Evolutionary conservation across 2,329 filamentous ascomycete genomes (phyloP).

Genomic region (Meredithiella fracta): DNA sequence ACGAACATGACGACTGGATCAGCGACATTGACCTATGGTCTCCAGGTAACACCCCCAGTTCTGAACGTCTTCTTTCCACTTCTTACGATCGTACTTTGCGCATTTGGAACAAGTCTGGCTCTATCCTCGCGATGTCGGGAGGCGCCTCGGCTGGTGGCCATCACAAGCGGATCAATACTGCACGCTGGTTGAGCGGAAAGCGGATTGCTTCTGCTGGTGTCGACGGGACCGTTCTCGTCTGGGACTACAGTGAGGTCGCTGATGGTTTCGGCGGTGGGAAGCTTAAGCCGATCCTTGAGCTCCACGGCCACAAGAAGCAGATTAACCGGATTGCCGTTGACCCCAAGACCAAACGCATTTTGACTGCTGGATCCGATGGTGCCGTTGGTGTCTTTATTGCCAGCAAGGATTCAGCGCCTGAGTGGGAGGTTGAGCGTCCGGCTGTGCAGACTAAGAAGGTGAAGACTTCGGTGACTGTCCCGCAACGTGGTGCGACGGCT

Average conservation of each 20-base stretch:
- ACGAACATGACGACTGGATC: conserved; percentile 97
- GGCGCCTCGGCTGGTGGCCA: conserved; percentile 54
- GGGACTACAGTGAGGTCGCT: conserved; percentile 63
- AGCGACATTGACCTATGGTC: conserved; percentile 73
- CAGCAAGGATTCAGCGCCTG: conserved; percentile 57
- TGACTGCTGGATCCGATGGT: conserved; percentile 75
- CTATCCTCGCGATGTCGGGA: conserved; percentile 62
- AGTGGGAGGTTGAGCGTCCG: conserved; percentile 52
- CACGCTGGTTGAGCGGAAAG: conserved; percentile 65
- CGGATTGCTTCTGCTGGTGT: conserved; percentile 61
- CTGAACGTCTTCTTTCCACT: conserved; percentile 60
- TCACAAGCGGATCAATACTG: conserved; percentile 61
- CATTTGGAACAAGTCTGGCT: conserved; percentile 80
- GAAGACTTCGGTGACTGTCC: conserved; percentile 26
- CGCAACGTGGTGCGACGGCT: conserved; percentile 63
- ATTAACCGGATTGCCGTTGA: conserved; percentile 64
- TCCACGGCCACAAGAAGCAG: conserved; percentile 64
- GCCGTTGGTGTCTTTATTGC: conserved; percentile 79
- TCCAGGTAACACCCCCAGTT: conserved; percentile 34
- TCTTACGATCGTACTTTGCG: conserved; percentile 81
- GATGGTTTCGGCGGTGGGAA: conserved; percentile 49
- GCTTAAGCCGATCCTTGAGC: conserved; percentile 59
- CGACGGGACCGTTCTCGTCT: conserved; percentile 73
- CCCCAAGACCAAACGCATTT: conserved; percentile 52
- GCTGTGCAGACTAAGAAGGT: conserved; percentile 29